phyloP scores from a whole-genome alignment of 148 eudicot genomes.

The Vaccinium myrtillus region DNA sequence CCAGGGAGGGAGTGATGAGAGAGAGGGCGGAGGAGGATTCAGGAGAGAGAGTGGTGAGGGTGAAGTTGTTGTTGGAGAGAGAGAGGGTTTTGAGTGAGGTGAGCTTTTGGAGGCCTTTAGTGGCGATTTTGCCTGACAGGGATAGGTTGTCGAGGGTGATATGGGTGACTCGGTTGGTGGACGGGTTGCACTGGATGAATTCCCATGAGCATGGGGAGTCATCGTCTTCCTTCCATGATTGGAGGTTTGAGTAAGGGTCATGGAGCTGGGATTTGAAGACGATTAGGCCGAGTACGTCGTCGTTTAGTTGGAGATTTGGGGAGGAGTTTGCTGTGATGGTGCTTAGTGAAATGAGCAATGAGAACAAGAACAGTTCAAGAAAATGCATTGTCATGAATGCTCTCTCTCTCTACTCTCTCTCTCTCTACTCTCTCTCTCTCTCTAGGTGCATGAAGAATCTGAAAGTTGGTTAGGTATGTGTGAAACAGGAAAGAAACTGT shows the following conservation, averaged over 20 bases:
- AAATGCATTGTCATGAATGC: neutral
- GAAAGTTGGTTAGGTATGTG: neutral
- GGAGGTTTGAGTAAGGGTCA: conserved; percentile 42
- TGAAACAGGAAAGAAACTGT: neutral
- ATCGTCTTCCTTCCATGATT: conserved; percentile 87
- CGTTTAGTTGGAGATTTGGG: conserved; percentile 40
- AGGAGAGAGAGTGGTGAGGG: conserved; percentile 43
- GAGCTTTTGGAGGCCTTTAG: conserved; percentile 58
- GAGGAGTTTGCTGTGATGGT: neutral
- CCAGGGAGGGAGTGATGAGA: conserved; percentile 40
- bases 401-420: neutral
- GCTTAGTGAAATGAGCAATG: conserved; percentile 15
- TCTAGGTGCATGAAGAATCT: neutral
- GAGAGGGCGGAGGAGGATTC: conserved; percentile 21
- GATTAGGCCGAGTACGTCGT: conserved; percentile 87
- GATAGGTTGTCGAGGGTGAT: conserved; percentile 48
- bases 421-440: neutral
- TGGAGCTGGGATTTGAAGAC: conserved; percentile 78
- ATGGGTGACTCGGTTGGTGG: conserved; percentile 47
- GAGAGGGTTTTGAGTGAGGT: conserved; percentile 54
- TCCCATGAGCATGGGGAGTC: conserved; percentile 85
- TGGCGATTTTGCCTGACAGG: conserved; percentile 73
- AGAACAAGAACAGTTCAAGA: conserved; percentile 13
- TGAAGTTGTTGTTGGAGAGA: conserved; percentile 58
- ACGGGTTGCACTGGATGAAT: conserved; percentile 58